Base-by-base conservation (phyloP, 768 basidiomycete species). In the Favolaschia claudopus region DNA sequence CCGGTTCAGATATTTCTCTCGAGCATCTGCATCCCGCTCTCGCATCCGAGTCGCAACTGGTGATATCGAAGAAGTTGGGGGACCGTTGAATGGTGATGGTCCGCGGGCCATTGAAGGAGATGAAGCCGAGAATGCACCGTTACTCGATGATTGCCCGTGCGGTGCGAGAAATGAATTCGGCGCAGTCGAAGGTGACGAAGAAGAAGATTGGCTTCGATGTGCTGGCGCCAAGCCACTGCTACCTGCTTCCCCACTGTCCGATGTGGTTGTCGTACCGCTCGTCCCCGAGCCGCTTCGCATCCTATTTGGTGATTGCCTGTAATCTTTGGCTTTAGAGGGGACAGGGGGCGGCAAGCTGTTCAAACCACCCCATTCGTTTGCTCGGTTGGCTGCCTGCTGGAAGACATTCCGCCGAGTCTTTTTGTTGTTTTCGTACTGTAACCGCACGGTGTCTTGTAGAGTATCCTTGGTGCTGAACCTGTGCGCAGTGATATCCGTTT, bases 11-110 rank as follows among this genome's bases (percentile, higher is more conserved):
- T 93, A 95, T 67, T 93, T 91, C 71, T 93, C 92, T 81, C 91
- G 92, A 33, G 93, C 93, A 69, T 89, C 90, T 19, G 92, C 92
- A 69, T 95, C 93, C 55, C 87, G 82, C 74, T 93, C 89, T 64
- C 88, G 85, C 81, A 95, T 88, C 31, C 92, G 89, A 65, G 79
- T 89, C 27, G 88, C 90, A 55, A 95, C 84, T 3, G 92, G 93
- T 4, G 93, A 91, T 51, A 93, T 71, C 22, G 85, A 85, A 38
- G 82, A 81, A 19, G 77, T 57, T 40, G 76, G 60, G 64, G 78
- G 70, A 24, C 77, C 64, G 67, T 72, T 74, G 31, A 68, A 72
- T 53, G 72, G 73, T 7, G 76, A 70, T 52, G 73, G 70, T 62
- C 34, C 74, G 71, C 57, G 71, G 59, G 62, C 68, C 67, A 73